A percentile compares a stretch with the other conserved stretches of the same genome.
phyloP scores from a whole-genome alignment of 1,284 basidiomycete species.

The Fomitopsis betulina region DNA sequence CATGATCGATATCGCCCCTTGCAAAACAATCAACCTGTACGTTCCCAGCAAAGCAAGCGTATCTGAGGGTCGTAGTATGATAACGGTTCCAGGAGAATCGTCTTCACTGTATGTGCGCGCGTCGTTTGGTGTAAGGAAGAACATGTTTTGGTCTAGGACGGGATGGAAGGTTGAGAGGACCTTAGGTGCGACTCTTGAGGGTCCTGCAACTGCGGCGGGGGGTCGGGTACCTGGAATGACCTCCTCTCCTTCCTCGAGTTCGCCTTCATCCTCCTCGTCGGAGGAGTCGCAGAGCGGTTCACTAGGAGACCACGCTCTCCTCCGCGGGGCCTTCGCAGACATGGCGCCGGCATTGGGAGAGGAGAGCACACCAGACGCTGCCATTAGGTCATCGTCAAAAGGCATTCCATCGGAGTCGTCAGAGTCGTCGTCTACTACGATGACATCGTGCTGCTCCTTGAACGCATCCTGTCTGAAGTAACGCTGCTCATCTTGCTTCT shows the following conservation, averaged over 20 bases:
- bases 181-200: conserved; percentile 10
- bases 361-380: background rate
- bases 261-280: conserved; percentile 41
- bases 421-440: conserved; percentile 32
- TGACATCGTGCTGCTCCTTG: conserved; percentile 32
- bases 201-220: background rate
- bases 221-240: background rate
- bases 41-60: conserved; percentile 57
- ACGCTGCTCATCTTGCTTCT: conserved; percentile 19
- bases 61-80: conserved; percentile 41
- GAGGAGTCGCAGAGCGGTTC: conserved; percentile 46
- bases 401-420: conserved; percentile 22
- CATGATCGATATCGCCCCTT: conserved; percentile 47
- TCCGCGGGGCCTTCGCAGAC: conserved; percentile 1
- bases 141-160: conserved; percentile 38
- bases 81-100: conserved; percentile 23
- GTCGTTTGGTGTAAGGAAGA: conserved; percentile 38
- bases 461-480: conserved; percentile 36
- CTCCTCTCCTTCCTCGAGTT: conserved; percentile 10
- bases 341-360: background rate
- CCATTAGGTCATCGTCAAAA: conserved; percentile 10
- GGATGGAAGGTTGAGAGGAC: conserved; percentile 43
- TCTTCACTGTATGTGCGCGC: conserved; percentile 7
- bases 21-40: conserved; percentile 49
- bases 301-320: conserved; percentile 52